phyloP scores from a whole-genome alignment of 345 rosid species.

The Camelina hispida region DNA sequence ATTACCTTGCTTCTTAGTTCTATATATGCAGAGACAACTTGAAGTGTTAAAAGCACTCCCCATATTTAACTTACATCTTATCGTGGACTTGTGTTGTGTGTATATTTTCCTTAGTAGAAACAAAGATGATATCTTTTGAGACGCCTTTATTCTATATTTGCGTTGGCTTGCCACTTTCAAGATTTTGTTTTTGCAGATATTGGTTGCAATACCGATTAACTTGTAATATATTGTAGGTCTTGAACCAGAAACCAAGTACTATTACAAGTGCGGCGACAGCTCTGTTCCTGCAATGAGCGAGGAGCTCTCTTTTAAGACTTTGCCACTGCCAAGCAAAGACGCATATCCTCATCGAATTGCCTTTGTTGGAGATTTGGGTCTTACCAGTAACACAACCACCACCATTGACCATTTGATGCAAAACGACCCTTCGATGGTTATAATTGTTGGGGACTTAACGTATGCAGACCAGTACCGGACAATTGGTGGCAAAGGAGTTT shows the following conservation, averaged over 20 bases:
- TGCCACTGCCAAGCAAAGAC: slow-evolving; percentile 55
- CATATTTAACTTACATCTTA: not conserved
- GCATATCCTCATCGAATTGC: slow-evolving; percentile 71
- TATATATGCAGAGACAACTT: not conserved
- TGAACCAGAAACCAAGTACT: slow-evolving; percentile 64
- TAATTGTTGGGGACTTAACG: slow-evolving; percentile 80
- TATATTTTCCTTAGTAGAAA: not conserved
- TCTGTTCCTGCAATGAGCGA: slow-evolving; percentile 76
- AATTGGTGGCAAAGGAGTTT: slow-evolving; percentile 71
- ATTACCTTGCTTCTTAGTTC: slow-evolving; percentile 51
- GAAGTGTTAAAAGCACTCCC: not conserved
- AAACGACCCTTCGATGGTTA: slow-evolving; percentile 72
- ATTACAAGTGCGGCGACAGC: slow-evolving; percentile 78
- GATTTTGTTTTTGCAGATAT: not conserved
- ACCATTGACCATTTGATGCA: slow-evolving; percentile 65
- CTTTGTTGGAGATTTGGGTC: slow-evolving; percentile 83
- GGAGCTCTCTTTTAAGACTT: slow-evolving; percentile 59
- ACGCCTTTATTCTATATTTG: not conserved
- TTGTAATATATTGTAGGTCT: slow-evolving; percentile 54
- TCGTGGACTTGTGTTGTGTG: not conserved
- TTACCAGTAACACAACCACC: slow-evolving; percentile 78
- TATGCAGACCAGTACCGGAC: slow-evolving; percentile 90
- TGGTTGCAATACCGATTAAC: not conserved
- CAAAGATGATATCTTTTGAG: not conserved
- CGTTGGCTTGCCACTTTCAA: not conserved